Conservation (phyloP, 1,284 basidiomycete genomes). For the Cryptococcus sp. region DNA sequence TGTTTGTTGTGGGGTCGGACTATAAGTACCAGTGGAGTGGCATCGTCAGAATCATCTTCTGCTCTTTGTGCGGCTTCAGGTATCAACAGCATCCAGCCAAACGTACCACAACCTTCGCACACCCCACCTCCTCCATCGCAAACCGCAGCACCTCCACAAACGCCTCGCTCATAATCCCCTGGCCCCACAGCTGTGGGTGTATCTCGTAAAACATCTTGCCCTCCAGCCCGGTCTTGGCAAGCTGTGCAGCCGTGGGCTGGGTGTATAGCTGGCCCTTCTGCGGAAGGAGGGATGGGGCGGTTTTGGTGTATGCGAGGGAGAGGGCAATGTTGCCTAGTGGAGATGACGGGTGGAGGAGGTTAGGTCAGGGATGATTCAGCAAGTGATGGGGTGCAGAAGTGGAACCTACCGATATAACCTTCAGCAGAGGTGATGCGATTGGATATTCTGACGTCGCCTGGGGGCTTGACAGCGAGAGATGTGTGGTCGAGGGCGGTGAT, state of each 20-base stretch:
- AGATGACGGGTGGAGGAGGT: background rate
- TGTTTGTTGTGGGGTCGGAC: conserved; percentile 38
- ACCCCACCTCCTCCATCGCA: conserved; percentile 45
- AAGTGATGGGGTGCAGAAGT: background rate
- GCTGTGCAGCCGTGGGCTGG: conserved; percentile 27
- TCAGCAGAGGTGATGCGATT: conserved; percentile 34
- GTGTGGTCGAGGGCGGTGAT: conserved; percentile 38
- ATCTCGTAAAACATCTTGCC: conserved; percentile 47
- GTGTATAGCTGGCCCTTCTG: conserved; percentile 20
- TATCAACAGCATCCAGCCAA: background rate
- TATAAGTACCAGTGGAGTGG: background rate
- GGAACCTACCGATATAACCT: conserved; percentile 40
- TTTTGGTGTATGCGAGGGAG: conserved; percentile 12
- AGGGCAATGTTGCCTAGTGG: conserved; percentile 42
- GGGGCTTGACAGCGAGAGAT: conserved; percentile 17
- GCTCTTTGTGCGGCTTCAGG: background rate
- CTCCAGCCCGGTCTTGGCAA: conserved; percentile 15
- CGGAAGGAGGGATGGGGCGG: conserved; percentile 12
- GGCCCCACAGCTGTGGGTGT: conserved; percentile 47
- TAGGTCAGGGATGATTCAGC: background rate
- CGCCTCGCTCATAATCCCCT: conserved; percentile 44
- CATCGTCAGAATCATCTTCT: background rate
- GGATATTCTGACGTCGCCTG: conserved; percentile 20
- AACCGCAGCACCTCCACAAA: conserved; percentile 46
- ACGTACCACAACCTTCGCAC: conserved; percentile 27